Evolutionary conservation across 139 green algal genomes (phyloP).

Genomic region (Asterochloris erici): DNA sequence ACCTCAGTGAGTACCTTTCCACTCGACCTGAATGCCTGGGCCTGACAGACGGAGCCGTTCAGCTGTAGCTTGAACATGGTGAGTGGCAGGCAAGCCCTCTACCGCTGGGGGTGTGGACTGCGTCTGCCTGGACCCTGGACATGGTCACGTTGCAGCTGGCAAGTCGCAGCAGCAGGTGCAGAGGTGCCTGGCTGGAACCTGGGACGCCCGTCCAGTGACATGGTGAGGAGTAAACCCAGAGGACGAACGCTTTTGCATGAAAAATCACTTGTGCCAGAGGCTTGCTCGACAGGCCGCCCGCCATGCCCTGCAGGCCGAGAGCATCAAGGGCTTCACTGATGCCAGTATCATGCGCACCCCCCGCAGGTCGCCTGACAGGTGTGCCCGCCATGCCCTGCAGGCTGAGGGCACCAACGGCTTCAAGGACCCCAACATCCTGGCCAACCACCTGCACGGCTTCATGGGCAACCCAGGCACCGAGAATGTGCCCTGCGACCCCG

Average conservation of each 20-base stretch:
- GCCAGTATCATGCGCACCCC: not conserved
- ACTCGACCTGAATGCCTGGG: not conserved
- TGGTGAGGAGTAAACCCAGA: too few relatives aligned
- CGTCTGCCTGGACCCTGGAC: not conserved
- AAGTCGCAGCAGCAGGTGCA: not conserved
- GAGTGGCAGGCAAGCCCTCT: not conserved
- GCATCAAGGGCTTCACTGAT: not conserved
- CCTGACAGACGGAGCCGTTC: not conserved
- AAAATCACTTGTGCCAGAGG: not conserved
- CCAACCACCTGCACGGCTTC: constrained; percentile 23
- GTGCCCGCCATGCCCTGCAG: not conserved
- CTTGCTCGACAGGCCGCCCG: not conserved
- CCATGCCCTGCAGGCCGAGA: not conserved
- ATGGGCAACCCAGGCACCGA: constrained; percentile 21
- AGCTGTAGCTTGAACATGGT: not conserved
- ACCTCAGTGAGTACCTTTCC: not conserved
- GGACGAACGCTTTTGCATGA: not conserved
- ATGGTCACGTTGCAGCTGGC: not conserved
- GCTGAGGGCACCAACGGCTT: not conserved
- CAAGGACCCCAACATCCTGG: constrained; percentile 21
- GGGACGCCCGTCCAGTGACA: too few relatives aligned
- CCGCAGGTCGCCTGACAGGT: not conserved
- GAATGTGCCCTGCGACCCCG: not conserved
- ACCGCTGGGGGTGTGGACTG: too few relatives aligned
- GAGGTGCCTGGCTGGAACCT: not conserved